Base-by-base conservation (phyloP, 2,329 filamentous ascomycete genomes). In the Tolypocladium nubicola region DNA sequence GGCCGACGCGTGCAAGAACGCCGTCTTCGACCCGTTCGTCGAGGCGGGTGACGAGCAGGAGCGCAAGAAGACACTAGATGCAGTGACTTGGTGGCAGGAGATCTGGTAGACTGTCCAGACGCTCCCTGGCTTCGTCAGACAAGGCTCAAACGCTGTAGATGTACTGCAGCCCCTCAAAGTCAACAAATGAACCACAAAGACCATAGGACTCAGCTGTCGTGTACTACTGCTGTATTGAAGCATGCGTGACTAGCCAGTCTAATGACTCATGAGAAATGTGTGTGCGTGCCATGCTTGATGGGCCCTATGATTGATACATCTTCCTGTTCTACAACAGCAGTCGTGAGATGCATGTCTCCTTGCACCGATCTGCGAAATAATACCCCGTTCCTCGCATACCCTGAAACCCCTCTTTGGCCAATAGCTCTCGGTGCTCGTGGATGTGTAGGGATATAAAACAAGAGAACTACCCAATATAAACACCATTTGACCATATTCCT, bases 51-150 rank as follows among this genome's bases (percentile, higher is more conserved):
- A 72, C 13, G 64, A 71, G n/a, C 72, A 73, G 35, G 64, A 68
- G 56, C 75, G 77, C 1, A 74, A 76, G 63, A 65, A 61, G 56
- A 61, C 67, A 38, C 67, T 76, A 53, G 65, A 67, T 1, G 64
- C 63, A 8, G 61, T 75, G 50, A 75, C 70, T 9, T 78, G 77
- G 68, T 83, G 81, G 78, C 79, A 84, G 67, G 82, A 85, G 67
- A 82, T 82, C 33, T 85, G 82, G 81, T 84, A 67, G 56, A 14
- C 19, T 2, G 5, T 35, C 47, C 30, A 16, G 47, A 9, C 16
- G 1, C 26, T 35, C 30, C 2, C 8, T 19, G 16, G 16, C 26
- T 19, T 50, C 16, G 26, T n/a, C 16, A 13, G 47, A 21, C 30
- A 11, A 9, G 4, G 19, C 21, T 9, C 10, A 35, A 33, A 35